These are phyloP conservation scores for Hanseniaspora mollemarum DNA, from an alignment of 805 yeast genomes.

Conservation along the genomic window DNA sequence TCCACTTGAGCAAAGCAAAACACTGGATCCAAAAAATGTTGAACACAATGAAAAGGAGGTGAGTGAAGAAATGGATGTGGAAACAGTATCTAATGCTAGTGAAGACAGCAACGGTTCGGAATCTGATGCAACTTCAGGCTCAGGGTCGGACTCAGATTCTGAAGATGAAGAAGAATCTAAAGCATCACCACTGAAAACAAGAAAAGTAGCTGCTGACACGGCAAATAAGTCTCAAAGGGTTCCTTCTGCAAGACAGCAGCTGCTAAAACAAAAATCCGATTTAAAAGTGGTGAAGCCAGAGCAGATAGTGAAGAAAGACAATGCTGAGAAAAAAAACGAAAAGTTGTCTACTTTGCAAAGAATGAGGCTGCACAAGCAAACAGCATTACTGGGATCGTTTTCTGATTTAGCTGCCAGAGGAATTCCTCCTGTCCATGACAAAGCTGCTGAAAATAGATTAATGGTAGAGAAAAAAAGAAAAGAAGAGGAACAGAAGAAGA, in stretches of 20 bases:
- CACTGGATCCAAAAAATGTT: conserved; percentile 18
- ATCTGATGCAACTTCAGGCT: conserved; percentile 18
- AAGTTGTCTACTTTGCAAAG: conserved; percentile 8
- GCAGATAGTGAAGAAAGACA: neutral
- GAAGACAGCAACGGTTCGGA: neutral
- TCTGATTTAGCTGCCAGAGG: conserved; percentile 54
- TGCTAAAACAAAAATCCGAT: neutral
- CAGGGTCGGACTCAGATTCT: neutral
- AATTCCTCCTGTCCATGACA: conserved; percentile 54
- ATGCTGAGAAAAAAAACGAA: conserved; percentile 4
- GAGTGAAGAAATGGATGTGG: conserved; percentile 19
- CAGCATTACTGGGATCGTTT: conserved; percentile 40
- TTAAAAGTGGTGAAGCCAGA: neutral
- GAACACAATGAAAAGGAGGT: conserved; percentile 20
- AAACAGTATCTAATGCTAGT: conserved; percentile 18
- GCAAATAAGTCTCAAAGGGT: conserved; percentile 25
- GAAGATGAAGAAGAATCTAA: conserved; percentile 26
- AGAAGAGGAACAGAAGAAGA: conserved; percentile 11
- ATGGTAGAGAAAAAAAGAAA: conserved; percentile 5
- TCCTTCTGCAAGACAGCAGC: conserved; percentile 15
- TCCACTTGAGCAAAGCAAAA: neutral
- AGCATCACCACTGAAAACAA: conserved; percentile 25
- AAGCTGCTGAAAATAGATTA: conserved; percentile 20
- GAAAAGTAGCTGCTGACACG: conserved; percentile 38
- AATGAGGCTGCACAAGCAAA: conserved; percentile 22